These are phyloP conservation scores for Daldinia childiae DNA, from an alignment of 495 filamentous ascomycete genomes.

Conservation along the genomic window DNA sequence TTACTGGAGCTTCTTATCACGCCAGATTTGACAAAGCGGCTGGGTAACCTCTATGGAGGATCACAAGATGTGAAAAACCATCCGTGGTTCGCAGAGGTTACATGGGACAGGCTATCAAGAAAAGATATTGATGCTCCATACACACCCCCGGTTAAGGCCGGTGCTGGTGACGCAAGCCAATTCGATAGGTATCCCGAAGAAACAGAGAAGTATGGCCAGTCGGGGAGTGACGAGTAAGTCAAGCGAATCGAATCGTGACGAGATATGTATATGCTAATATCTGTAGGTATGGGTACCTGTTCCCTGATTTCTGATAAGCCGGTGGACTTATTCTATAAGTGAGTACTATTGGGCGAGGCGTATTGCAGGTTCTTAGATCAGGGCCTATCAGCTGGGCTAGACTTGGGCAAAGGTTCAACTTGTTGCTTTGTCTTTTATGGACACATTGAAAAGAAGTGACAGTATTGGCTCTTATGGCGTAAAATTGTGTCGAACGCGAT, in stretches of 20 bases:
- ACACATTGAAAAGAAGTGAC: slow-evolving; percentile 4
- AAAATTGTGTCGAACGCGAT: slow-evolving; percentile 17
- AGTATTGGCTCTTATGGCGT: not conserved
- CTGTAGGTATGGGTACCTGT: slow-evolving; percentile 72
- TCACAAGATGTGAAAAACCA: slow-evolving; percentile 94
- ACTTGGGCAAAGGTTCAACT: not conserved
- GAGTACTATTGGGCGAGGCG: slow-evolving; percentile 6
- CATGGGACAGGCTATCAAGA: slow-evolving; percentile 90
- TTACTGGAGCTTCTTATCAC: slow-evolving; percentile 93
- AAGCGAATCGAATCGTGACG: slow-evolving; percentile 21
- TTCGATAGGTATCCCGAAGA: slow-evolving; percentile 99
- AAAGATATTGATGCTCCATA: slow-evolving; percentile 99
- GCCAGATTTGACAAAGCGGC: slow-evolving; percentile 89
- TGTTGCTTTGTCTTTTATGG: slow-evolving; percentile 6
- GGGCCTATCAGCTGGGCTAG: slow-evolving; percentile 13
- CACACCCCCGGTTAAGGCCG: slow-evolving; percentile 93
- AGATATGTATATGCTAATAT: slow-evolving; percentile 29
- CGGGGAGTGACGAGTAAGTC: slow-evolving; percentile 84
- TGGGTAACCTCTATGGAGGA: slow-evolving; percentile 94
- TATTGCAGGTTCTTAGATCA: slow-evolving; percentile 13
- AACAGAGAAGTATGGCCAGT: slow-evolving; percentile 84
- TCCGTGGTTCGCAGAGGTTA: slow-evolving; percentile 96
- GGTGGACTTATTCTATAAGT: slow-evolving; percentile 3
- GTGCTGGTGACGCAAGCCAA: slow-evolving; percentile 93
- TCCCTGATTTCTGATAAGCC: slow-evolving; percentile 71